Conservation (phyloP, 257 asterid genomes). For the Solanum clarkiae region DNA sequence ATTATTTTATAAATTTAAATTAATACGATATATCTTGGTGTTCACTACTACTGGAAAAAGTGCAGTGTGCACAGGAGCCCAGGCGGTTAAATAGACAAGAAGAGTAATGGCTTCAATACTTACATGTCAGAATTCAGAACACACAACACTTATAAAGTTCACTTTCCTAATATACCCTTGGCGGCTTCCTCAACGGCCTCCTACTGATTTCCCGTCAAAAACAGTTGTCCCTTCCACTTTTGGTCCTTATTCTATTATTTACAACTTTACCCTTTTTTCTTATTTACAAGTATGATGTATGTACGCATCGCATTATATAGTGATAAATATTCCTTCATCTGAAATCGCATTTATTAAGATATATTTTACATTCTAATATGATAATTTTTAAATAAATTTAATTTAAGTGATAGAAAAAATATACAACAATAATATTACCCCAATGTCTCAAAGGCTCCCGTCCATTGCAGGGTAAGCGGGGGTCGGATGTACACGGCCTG, state of each 20-base stretch:
- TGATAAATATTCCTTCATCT: too few species aligned
- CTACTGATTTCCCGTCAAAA: slow-evolving; percentile 21
- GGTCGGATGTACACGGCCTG: too few species aligned
- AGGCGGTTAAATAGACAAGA: slow-evolving; percentile 20
- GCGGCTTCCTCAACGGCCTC: slow-evolving; percentile 26
- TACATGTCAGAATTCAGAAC: not conserved
- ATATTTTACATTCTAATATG: too few species aligned
- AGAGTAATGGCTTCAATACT: not conserved
- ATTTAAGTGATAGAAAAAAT: too few species aligned
- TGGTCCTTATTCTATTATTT: not conserved
- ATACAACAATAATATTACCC: too few species aligned
- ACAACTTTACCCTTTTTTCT: slow-evolving; percentile 7
- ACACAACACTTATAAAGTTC: not conserved
- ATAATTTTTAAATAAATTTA: too few species aligned
- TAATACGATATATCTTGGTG: not conserved
- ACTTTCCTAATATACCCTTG: slow-evolving; percentile 19
- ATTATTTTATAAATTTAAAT: too few species aligned
- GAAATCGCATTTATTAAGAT: too few species aligned
- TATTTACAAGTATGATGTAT: too few species aligned
- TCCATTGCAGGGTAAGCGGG: too few species aligned
- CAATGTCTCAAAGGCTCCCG: too few species aligned
- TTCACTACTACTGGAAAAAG: not conserved
- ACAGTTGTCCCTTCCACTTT: slow-evolving; percentile 10
- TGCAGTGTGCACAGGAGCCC: slow-evolving; percentile 15
- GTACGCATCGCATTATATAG: too few species aligned